A percentile compares a stretch with the other conserved stretches of the same genome.
Conservation (phyloP, 495 filamentous ascomycete genomes). For the Penicillium parvum region DNA sequence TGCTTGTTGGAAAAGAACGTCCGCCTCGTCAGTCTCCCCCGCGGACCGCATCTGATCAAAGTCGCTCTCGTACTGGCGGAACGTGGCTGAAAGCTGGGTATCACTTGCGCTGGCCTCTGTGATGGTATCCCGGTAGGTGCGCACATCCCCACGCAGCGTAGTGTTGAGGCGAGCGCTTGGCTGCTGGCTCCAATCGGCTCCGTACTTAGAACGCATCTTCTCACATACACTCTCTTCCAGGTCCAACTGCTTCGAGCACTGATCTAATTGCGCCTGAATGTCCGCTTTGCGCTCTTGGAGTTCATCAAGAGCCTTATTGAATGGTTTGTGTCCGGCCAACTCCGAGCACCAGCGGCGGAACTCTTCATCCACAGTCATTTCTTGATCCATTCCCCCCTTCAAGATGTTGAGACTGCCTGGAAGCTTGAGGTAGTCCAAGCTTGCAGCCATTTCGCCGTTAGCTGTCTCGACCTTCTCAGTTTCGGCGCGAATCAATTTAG, state of each 20-base stretch:
- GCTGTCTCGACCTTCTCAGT: conserved; percentile 87
- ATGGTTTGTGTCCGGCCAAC: conserved; percentile 76
- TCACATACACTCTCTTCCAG: conserved; percentile 98
- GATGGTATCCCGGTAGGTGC: conserved; percentile 79
- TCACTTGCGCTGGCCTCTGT: conserved; percentile 89
- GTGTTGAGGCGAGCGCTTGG: conserved; percentile 84
- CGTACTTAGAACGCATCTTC: conserved; percentile 98
- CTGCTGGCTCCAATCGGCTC: conserved; percentile 93
- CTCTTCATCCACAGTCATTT: conserved; percentile 81
- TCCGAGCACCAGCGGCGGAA: conserved; percentile 93
- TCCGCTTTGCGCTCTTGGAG: conserved; percentile 72
- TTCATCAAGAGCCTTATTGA: conserved; percentile 67
- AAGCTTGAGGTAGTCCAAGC: conserved; percentile 87
- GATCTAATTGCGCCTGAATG: conserved; percentile 66
- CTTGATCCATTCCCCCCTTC: conserved; percentile 90
- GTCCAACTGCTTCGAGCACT: conserved; percentile 80
- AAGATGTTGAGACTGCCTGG: conserved; percentile 85
- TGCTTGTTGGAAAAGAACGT: conserved; percentile 83
- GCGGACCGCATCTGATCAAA: conserved; percentile 95
- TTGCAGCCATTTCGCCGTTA: conserved; percentile 92
- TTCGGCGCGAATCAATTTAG: conserved; percentile 89
- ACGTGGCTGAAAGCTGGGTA: conserved; percentile 74
- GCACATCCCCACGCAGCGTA: conserved; percentile 80
- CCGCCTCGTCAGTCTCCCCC: conserved; percentile 81
- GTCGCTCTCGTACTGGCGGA: conserved; percentile 77